Evolutionary conservation across 2,329 filamentous ascomycete species (phyloP), one percentile per base, ranked within the genome.

Genomic region (Penicillium sp.): DNA sequence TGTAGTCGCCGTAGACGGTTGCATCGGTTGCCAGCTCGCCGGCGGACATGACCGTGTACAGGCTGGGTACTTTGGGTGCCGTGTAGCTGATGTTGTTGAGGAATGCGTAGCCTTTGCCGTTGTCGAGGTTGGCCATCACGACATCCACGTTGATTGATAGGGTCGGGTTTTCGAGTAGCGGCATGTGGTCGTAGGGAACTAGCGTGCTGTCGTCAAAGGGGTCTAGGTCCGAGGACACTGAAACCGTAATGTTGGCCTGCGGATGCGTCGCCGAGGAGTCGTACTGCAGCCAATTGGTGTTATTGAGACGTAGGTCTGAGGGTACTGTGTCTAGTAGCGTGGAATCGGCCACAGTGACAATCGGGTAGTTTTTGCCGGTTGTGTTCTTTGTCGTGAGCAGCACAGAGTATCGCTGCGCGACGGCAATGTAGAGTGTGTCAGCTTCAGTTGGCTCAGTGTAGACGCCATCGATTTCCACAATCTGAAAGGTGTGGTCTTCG

Each of bases 11-110:
- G 66, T 91, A 91, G 11, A 90, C 73, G 6, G 68, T 62, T 1
- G 83, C 73, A 59, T 89, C 78, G 0, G 75, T 78, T 6, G 83
- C 83, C 18, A 78, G 56, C 2, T 68, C 62, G 35, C 83, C 84
- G 0, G 82, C 73, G 0, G 82, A 83, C 2, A 94, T 76, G 0
- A 80, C 88, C 0, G 87, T 88, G 77, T 90, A 94, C 0, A 95
- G 78, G 0, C 87, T 85, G 0, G 90, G 90, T 0, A 94, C 89
- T 67, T 89, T 90, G 50, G 88, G 89, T 0, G 71, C 54, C 7
- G 82, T 81, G 70, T 91, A 95, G 40, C 88, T 89, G 60, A 90
- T 84, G 69, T 89, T 85, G 76, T 92, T 91, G 58, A 88, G 86
- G 74, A 87, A 87, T 57, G 85, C 85, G 38, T 90, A 90, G 71